Base-by-base conservation (phyloP, 805 yeast genomes). In the Starmerella lactis-condensi region DNA sequence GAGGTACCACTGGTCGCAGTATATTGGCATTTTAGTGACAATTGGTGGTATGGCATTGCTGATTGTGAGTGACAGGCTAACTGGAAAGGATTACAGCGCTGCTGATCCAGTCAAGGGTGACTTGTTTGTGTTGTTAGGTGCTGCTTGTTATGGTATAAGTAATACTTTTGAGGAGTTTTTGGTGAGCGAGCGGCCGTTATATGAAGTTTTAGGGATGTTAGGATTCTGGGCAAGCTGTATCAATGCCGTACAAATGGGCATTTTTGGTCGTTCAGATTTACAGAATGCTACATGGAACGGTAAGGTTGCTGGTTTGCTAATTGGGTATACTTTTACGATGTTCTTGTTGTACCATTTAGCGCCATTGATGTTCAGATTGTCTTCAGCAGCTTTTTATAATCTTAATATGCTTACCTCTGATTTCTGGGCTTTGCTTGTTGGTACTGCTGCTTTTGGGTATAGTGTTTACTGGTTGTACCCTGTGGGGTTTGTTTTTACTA, bases 341-440 rank as follows among this genome's bases (percentile, higher is more conserved):
- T 43, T 60, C 33, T 31, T 60, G 32, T 45, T 60, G 22, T 60
- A 60, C 48, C 33, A 49, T 34, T 48, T 61, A 9, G 60, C 61
- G 15, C 64, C 64, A 14, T 51, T 60, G 27, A 38, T 60, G 40
- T 54, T 60, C 51, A 46, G 64, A 22, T 56, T 60, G 56, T 56
- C 64, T 12, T 57, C 62, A 5, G 64, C 65, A 9, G 62, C 64
- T 9, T 60, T 60, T 36, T 60, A 60, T 50, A 60, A 60, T 44
- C 42, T 60, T 34, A 57, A 61, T 22, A 34, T 59, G 15, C 47
- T 60, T 30, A 60, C 64, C 11, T 53, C 60, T 12, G 64, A 60
- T 39, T 60, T 60, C 46, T 60, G 65, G 64, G 56, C 64, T 8
- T 38, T 60, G 37, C 38, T 60, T 10, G 56, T 60, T 16, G 64